A percentile compares a stretch with the other conserved stretches of the same genome.
Evolutionary conservation across 2,329 filamentous ascomycete genomes (phyloP).

Genomic region (Neurospora sp.): DNA sequence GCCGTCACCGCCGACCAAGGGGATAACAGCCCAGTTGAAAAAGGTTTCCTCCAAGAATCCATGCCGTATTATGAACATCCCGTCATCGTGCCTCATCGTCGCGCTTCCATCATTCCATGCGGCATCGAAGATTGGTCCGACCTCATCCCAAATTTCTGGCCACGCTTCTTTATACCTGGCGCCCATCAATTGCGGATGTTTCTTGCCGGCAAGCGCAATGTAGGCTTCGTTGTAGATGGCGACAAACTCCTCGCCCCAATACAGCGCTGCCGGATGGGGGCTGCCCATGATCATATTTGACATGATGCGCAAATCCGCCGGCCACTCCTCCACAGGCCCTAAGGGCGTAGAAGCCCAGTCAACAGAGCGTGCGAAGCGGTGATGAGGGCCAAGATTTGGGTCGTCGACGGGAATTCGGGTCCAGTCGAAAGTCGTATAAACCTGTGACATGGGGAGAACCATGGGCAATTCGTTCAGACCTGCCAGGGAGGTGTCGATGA

Average conservation of each 20-base stretch:
- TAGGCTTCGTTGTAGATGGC: conserved; percentile 67
- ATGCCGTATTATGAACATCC: conserved; percentile 59
- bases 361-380: conserved; percentile 59
- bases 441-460: conserved; percentile 21
- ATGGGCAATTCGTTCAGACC: conserved; percentile 18
- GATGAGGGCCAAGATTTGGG: conserved; percentile 53
- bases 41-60: conserved; percentile 69
- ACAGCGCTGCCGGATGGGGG: conserved; percentile 65
- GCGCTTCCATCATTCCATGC: conserved; percentile 64
- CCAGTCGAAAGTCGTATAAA: conserved; percentile 64
- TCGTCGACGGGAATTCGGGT: conserved; percentile 57
- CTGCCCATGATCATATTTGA: conserved; percentile 74
- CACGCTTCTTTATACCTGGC: conserved; percentile 58
- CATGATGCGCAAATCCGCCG: conserved; percentile 62
- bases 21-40: conserved; percentile 75
- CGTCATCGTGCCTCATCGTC: conserved; percentile 77
- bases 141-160: conserved; percentile 64
- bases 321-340: conserved; percentile 67
- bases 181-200: conserved; percentile 70
- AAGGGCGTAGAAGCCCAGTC: conserved; percentile 67
- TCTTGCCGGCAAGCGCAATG: conserved; percentile 60
- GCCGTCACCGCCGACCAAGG: conserved; percentile 64
- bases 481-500: conserved; percentile 13
- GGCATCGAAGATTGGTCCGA: conserved; percentile 57
- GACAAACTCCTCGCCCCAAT: conserved; percentile 65